These are phyloP conservation scores for Hortiboletus campestris DNA, from an alignment of 768 basidiomycete genomes.

Conservation along the genomic window DNA sequence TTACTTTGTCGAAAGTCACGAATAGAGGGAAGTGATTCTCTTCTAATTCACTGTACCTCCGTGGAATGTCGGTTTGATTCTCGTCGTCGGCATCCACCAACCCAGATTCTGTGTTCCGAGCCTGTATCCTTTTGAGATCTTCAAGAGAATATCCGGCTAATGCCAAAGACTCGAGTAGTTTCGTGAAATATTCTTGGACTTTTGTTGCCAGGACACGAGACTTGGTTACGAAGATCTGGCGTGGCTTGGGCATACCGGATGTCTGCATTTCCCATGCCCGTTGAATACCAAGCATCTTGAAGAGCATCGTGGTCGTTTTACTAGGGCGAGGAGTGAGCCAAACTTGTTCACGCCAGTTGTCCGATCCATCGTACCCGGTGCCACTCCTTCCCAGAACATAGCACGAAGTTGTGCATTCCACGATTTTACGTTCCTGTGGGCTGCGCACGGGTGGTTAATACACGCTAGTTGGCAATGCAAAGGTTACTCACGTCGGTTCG, in stretches of 20 bases:
- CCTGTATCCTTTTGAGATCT: slow-evolving; percentile 36
- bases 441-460: slow-evolving; percentile 21
- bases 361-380: too few species aligned
- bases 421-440: slow-evolving; percentile 51
- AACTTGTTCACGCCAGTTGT: too few species aligned
- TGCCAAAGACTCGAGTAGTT: slow-evolving; percentile 45
- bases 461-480: slow-evolving; percentile 11
- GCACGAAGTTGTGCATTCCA: slow-evolving; percentile 58
- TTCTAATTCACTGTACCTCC: too few species aligned
- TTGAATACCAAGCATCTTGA: too few species aligned
- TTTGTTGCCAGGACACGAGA: slow-evolving; percentile 64
- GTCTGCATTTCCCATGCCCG: too few species aligned
- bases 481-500: slow-evolving; percentile 21
- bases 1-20: too few species aligned
- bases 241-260: too few species aligned
- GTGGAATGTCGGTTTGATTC: too few species aligned
- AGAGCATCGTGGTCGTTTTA: too few species aligned
- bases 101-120: slow-evolving; percentile 26
- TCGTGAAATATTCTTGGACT: slow-evolving; percentile 64
- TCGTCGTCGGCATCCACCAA: slow-evolving; percentile 26
- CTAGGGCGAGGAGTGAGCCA: too few species aligned
- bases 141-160: slow-evolving; percentile 35
- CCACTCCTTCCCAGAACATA: slow-evolving; percentile 43
- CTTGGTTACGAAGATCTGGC: slow-evolving; percentile 61
- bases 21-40: too few species aligned